These are phyloP conservation scores for Rhazya stricta DNA, from an alignment of 257 asterid species.

Conservation along the genomic window DNA sequence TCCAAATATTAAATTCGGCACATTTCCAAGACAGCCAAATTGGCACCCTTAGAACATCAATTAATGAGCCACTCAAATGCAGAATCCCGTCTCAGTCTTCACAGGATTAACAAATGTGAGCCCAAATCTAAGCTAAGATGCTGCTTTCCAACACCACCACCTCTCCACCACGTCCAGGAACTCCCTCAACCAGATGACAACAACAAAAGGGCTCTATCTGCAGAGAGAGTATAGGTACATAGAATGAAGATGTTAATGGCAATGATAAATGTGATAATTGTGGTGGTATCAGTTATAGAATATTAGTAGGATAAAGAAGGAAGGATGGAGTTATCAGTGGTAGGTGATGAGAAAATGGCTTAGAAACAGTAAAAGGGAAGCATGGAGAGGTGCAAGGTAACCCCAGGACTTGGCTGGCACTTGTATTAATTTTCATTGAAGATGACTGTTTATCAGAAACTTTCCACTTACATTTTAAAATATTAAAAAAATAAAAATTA, in stretches of 20 bases:
- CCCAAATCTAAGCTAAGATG: slow-evolving; percentile 31
- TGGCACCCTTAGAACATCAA: slow-evolving; percentile 17
- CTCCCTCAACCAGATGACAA: slow-evolving; percentile 35
- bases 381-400: slow-evolving; percentile 43
- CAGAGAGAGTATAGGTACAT: slow-evolving; percentile 40
- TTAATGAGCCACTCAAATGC: slow-evolving; percentile 22
- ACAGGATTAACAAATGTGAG: slow-evolving; percentile 37
- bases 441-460: slow-evolving; percentile 34
- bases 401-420: slow-evolving; percentile 35
- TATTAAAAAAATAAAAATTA: not conserved
- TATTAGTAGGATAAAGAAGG: slow-evolving; percentile 40
- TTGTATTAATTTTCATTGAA: slow-evolving; percentile 33
- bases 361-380: slow-evolving; percentile 55
- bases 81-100: slow-evolving; percentile 20
- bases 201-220: slow-evolving; percentile 42
- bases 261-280: slow-evolving; percentile 36
- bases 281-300: slow-evolving; percentile 46
- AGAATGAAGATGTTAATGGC: slow-evolving; percentile 32
- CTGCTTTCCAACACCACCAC: slow-evolving; percentile 20
- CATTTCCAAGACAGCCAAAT: slow-evolving; percentile 28
- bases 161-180: slow-evolving; percentile 20
- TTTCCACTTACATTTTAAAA: slow-evolving; percentile 1
- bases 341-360: slow-evolving; percentile 68
- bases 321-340: slow-evolving; percentile 64
- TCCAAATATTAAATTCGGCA: slow-evolving; percentile 26